Conservation (phyloP, 2,329 filamentous ascomycete genomes). For the Aspergillus puulaauensis region DNA sequence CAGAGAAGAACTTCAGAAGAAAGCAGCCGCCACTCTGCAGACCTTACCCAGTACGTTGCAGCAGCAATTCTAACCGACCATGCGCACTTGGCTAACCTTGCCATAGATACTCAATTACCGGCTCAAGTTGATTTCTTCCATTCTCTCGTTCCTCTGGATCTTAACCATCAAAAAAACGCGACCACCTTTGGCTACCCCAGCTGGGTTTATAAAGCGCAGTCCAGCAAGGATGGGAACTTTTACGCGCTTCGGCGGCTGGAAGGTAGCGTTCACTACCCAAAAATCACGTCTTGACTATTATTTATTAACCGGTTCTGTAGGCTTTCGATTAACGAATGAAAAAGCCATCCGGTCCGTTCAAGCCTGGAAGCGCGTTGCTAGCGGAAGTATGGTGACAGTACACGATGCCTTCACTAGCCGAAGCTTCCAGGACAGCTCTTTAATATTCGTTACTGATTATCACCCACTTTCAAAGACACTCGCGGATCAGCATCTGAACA, state of each 20-base stretch:
- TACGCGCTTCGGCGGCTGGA: slow-evolving; percentile 86
- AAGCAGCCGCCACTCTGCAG: slow-evolving; percentile 80
- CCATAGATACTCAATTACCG: slow-evolving; percentile 66
- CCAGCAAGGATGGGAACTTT: slow-evolving; percentile 81
- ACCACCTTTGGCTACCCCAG: slow-evolving; percentile 82
- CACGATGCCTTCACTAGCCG: slow-evolving; percentile 92
- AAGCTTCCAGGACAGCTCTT: slow-evolving; percentile 89
- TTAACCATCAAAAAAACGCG: slow-evolving; percentile 73
- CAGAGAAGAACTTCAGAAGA: slow-evolving; percentile 85
- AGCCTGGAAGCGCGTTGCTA: slow-evolving; percentile 83
- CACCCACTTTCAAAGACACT: slow-evolving; percentile 88
- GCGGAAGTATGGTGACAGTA: slow-evolving; percentile 77
- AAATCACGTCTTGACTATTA: neutral
- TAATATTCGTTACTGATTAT: slow-evolving; percentile 92
- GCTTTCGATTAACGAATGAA: slow-evolving; percentile 84
- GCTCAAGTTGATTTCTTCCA: slow-evolving; percentile 82
- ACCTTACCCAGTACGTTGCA: slow-evolving; percentile 68
- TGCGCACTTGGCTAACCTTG: neutral
- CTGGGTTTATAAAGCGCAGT: slow-evolving; percentile 94
- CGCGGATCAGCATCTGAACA: slow-evolving; percentile 68
- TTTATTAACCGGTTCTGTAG: slow-evolving; percentile 37
- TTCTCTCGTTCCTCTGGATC: slow-evolving; percentile 86
- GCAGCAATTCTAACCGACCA: neutral
- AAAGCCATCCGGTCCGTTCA: slow-evolving; percentile 83
- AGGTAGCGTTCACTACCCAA: slow-evolving; percentile 46